These are phyloP conservation scores for Cornus suecica DNA, from an alignment of 148 eudicot genomes.

Conservation along the genomic window DNA sequence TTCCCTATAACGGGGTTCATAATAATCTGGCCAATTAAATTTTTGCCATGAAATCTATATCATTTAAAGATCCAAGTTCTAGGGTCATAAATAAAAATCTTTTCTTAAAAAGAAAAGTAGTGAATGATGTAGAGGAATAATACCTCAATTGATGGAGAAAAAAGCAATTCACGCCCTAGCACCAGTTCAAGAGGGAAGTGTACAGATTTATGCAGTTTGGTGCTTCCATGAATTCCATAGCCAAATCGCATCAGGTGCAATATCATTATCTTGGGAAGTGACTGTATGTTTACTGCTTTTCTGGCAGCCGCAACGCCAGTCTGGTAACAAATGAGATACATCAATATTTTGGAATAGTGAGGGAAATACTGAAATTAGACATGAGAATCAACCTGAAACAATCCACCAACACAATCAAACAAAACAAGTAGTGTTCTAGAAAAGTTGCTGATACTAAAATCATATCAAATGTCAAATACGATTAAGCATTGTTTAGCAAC, in stretches of 20 bases:
- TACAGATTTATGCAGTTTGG: conserved; percentile 76
- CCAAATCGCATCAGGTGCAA: conserved; percentile 94
- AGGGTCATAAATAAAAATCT: background rate
- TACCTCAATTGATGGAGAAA: conserved; percentile 68
- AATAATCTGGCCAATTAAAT: background rate
- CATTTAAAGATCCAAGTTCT: background rate
- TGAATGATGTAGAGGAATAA: background rate
- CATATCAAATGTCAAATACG: background rate
- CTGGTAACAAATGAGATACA: conserved; percentile 29
- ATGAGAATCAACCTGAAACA: conserved; percentile 1
- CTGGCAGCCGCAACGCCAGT: conserved; percentile 83
- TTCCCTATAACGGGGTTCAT: background rate
- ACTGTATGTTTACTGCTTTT: conserved; percentile 72
- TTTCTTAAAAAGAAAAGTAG: background rate
- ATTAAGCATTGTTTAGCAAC: background rate
- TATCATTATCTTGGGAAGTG: conserved; percentile 80
- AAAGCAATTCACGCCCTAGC: conserved; percentile 72
- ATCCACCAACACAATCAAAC: background rate
- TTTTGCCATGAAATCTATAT: background rate
- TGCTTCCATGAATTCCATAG: conserved; percentile 87
- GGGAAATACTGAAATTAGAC: background rate
- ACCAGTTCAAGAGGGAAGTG: conserved; percentile 79
- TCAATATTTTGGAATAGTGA: too few relatives aligned
- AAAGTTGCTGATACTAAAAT: background rate
- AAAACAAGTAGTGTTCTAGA: too few relatives aligned